These are phyloP conservation scores for Penicillium sp. DNA, from an alignment of 2,329 filamentous ascomycete genomes.

Conservation along the genomic window DNA sequence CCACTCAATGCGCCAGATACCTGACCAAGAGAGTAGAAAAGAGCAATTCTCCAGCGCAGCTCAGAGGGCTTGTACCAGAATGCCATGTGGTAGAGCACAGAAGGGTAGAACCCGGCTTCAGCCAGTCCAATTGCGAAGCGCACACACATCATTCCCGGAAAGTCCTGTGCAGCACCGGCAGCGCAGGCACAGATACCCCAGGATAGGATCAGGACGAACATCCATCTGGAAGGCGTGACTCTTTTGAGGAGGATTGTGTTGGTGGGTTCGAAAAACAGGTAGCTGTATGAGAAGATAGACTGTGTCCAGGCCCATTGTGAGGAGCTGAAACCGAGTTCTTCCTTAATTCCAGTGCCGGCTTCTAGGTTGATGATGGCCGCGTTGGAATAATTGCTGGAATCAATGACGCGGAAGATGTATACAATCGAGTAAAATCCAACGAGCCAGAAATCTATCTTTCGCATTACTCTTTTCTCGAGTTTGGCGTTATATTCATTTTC, in stretches of 20 bases:
- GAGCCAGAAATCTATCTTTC: constrained; percentile 38
- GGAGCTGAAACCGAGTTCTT: constrained; percentile 35
- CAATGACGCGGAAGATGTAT: constrained; percentile 44
- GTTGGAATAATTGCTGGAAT: constrained; percentile 43
- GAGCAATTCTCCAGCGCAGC: constrained; percentile 39
- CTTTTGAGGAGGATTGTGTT: constrained; percentile 42
- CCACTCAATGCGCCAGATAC: constrained; percentile 36
- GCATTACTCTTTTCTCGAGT: constrained; percentile 33
- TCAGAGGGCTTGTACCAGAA: constrained; percentile 43
- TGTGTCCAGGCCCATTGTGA: constrained; percentile 43
- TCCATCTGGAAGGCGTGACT: constrained; percentile 37
- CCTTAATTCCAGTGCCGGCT: constrained; percentile 42
- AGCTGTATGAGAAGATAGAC: constrained; percentile 46
- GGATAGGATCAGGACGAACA: constrained; percentile 37
- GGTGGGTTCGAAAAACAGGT: constrained; percentile 42
- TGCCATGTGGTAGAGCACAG: constrained; percentile 40
- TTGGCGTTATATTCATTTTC: constrained; percentile 9
- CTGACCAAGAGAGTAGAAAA: constrained; percentile 41
- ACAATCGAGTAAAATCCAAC: constrained; percentile 38
- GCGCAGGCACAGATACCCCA: constrained; percentile 42
- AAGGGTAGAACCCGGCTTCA: constrained; percentile 40
- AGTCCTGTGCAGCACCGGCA: constrained; percentile 37
- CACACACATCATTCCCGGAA: constrained; percentile 41
- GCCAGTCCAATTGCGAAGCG: constrained; percentile 42
- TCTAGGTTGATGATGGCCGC: constrained; percentile 46